Conservation (phyloP, 768 basidiomycete species). For the Calocera viscosa region DNA sequence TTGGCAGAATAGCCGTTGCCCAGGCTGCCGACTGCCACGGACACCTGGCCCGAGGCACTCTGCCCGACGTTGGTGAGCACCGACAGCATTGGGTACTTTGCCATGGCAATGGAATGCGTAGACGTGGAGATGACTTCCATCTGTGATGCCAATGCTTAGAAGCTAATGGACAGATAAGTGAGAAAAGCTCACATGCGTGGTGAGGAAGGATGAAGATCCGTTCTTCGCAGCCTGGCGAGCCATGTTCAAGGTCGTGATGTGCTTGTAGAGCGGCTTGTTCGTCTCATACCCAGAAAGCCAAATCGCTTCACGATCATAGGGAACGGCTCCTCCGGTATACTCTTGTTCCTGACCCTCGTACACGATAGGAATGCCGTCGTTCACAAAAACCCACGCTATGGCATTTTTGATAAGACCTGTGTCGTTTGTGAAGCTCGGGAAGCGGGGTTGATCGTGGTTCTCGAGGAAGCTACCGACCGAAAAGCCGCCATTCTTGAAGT, state of each 20-base stretch:
- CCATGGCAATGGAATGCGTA: constrained; percentile 35
- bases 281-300: constrained; percentile 15
- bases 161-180: not conserved
- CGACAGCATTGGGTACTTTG: constrained; percentile 44
- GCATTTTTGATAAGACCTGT: constrained; percentile 26
- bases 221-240: constrained; percentile 41
- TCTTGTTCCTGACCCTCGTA: constrained; percentile 28
- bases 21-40: constrained; percentile 15
- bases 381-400: constrained; percentile 26
- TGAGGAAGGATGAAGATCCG: constrained; percentile 34
- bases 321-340: constrained; percentile 27
- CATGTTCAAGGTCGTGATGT: constrained; percentile 39
- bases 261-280: constrained; percentile 34
- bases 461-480: constrained; percentile 17
- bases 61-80: constrained; percentile 45
- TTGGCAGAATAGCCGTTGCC: constrained; percentile 30
- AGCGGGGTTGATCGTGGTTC: constrained; percentile 20
- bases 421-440: constrained; percentile 17
- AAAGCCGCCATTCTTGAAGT: constrained; percentile 11
- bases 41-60: constrained; percentile 8
- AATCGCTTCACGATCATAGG: constrained; percentile 25
- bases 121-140: constrained; percentile 35
- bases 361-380: constrained; percentile 29
- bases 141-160: not conserved
- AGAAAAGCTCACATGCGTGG: constrained; percentile 26